These are phyloP conservation scores for Raffaelea arxii DNA, from an alignment of 2,329 filamentous ascomycete species.

Conservation along the genomic window DNA sequence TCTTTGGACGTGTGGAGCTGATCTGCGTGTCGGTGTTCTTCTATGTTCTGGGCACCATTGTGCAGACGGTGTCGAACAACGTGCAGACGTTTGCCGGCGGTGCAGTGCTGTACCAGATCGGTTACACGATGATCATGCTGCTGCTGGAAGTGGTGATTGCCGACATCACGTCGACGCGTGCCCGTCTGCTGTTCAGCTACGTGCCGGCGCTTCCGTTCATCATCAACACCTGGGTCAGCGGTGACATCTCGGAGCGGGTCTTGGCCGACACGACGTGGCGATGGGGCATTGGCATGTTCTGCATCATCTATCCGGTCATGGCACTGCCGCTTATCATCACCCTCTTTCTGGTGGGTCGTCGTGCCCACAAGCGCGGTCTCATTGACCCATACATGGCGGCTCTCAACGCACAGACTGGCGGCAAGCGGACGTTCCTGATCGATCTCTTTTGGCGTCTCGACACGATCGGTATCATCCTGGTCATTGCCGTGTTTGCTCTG, in stretches of 20 bases:
- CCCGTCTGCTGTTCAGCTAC: constrained; percentile 56
- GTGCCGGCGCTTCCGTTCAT: constrained; percentile 50
- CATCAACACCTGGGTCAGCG: constrained; percentile 55
- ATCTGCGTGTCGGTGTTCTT: constrained; percentile 45
- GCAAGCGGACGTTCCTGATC: constrained; percentile 14
- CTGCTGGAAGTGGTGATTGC: constrained; percentile 55
- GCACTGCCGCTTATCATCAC: constrained; percentile 35
- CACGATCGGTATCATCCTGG: constrained; percentile 32
- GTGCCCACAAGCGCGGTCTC: constrained; percentile 41
- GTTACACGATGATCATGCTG: constrained; percentile 51
- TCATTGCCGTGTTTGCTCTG: constrained; percentile 36
- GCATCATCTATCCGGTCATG: constrained; percentile 48
- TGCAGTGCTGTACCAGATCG: constrained; percentile 51
- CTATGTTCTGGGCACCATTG: constrained; percentile 26
- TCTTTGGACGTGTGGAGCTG: constrained; percentile 52
- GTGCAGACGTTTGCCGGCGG: constrained; percentile 42
- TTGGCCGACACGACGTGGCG: constrained; percentile 42
- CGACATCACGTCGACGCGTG: constrained; percentile 52
- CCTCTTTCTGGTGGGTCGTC: constrained; percentile 37
- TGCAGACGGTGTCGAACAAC: constrained; percentile 44
- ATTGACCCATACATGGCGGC: no score
- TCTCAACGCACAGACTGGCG: no score
- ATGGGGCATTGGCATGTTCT: constrained; percentile 58
- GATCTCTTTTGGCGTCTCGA: constrained; percentile 38
- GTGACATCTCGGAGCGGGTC: constrained; percentile 43